Conservation (phyloP, 2,329 filamentous ascomycete species). For the Venturia nashicola region DNA sequence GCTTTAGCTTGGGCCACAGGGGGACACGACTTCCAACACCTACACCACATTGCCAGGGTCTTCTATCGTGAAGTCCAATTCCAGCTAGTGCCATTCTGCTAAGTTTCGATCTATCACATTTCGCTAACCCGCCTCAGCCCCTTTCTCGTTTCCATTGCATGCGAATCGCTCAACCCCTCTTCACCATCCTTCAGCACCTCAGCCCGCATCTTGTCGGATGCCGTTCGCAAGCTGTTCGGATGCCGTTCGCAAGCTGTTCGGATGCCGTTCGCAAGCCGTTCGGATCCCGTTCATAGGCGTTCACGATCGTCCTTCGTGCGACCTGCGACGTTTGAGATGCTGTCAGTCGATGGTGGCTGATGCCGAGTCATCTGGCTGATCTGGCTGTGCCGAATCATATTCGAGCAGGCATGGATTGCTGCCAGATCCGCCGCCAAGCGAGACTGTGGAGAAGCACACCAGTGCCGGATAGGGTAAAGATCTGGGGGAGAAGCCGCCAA, state of each 20-base stretch:
- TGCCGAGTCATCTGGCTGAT: no score
- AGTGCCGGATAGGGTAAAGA: neutral
- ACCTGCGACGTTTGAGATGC: neutral
- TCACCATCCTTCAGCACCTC: neutral
- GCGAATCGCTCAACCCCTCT: neutral
- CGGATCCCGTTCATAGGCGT: neutral
- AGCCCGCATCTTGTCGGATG: neutral
- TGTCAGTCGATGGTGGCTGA: neutral
- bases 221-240: neutral
- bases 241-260: neutral
- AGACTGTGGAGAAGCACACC: neutral
- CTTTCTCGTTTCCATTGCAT: neutral
- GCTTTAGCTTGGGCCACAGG: neutral
- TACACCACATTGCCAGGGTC: neutral
- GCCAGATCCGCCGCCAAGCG: neutral
- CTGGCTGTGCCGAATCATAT: neutral
- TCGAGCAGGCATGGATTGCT: neutral
- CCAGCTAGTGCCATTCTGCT: neutral
- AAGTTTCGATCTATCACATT: conserved; percentile 1
- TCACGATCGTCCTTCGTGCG: neutral
- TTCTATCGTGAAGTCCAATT: neutral
- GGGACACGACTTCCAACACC: neutral
- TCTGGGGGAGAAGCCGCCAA: conserved; percentile 1
- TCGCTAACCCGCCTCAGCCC: neutral
- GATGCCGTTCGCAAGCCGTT: neutral